phyloP scores from a whole-genome alignment of 1,284 basidiomycete species.

The Phylloboletellus chloephorus region DNA sequence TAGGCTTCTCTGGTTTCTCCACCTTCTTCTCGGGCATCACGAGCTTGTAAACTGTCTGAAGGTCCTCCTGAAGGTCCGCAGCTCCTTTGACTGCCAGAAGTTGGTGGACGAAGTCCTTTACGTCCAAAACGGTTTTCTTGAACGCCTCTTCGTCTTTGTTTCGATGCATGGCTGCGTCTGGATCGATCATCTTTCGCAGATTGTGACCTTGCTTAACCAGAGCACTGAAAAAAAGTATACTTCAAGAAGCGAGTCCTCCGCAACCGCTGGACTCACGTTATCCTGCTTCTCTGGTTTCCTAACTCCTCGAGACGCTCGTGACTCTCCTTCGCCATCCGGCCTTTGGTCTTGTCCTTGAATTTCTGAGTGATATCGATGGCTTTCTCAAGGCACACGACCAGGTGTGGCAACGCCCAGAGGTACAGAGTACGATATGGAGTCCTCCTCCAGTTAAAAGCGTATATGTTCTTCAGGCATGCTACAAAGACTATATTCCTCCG shows the following conservation, averaged over 20 bases:
- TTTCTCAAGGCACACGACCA: slow-evolving; percentile 42
- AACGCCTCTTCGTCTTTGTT: slow-evolving; percentile 17
- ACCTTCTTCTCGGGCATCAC: slow-evolving; percentile 22
- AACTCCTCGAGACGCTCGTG: slow-evolving; percentile 35
- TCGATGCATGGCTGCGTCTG: slow-evolving; percentile 25
- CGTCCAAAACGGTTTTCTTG: slow-evolving; percentile 22
- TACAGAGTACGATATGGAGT: slow-evolving; percentile 40
- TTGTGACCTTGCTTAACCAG: slow-evolving; percentile 18
- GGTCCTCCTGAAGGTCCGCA: slow-evolving; percentile 26
- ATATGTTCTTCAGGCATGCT: slow-evolving; percentile 32
- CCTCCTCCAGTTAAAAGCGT: slow-evolving; percentile 32
- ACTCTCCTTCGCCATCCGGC: slow-evolving; percentile 26
- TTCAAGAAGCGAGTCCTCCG: neutral
- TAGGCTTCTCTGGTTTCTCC: slow-evolving; percentile 20
- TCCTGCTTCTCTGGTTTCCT: slow-evolving; percentile 27
- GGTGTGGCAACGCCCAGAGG: slow-evolving; percentile 46
- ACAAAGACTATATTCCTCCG: slow-evolving; percentile 30
- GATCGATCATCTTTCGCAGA: slow-evolving; percentile 29
- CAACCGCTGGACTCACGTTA: slow-evolving; percentile 26
- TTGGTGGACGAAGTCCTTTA: slow-evolving; percentile 24
- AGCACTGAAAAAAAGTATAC: slow-evolving; percentile 13
- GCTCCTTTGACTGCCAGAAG: slow-evolving; percentile 11
- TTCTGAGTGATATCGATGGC: slow-evolving; percentile 27
- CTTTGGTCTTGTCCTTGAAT: slow-evolving; percentile 34
- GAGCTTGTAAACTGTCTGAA: slow-evolving; percentile 31